Conservation (phyloP, 2,329 filamentous ascomycete species). For the Mariannaea sp. region DNA sequence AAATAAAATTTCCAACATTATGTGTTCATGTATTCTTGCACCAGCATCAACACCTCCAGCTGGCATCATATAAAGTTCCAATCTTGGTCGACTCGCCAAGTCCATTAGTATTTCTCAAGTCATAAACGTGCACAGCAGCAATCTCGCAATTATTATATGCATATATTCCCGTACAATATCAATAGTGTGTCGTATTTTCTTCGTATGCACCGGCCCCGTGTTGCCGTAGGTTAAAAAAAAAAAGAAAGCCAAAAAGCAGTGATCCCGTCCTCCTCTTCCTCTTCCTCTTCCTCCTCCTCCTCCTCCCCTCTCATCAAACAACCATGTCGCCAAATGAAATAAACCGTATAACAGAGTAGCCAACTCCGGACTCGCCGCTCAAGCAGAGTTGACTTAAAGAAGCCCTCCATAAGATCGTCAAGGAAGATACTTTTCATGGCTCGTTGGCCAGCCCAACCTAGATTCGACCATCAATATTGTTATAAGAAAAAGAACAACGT, state of each 20-base stretch:
- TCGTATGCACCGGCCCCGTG: slow-evolving; percentile 25
- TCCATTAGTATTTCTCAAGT: background rate
- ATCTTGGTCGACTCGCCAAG: background rate
- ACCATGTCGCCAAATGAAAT: slow-evolving; percentile 26
- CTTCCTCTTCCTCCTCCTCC: slow-evolving; percentile 6
- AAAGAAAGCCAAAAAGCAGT: slow-evolving; percentile 33
- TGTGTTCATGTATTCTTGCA: too few species aligned
- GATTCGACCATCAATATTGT: background rate
- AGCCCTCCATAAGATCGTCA: slow-evolving; percentile 23
- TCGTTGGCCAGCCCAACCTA: slow-evolving; percentile 4
- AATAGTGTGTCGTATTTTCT: slow-evolving; percentile 30
- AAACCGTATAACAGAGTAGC: slow-evolving; percentile 26
- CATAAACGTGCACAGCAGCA: slow-evolving; percentile 3
- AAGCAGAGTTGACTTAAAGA: slow-evolving; percentile 26
- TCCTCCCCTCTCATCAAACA: slow-evolving; percentile 13
- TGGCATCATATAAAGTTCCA: too few species aligned
- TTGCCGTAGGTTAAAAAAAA: slow-evolving; percentile 28
- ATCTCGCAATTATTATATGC: slow-evolving; percentile 16
- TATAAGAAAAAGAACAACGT: background rate
- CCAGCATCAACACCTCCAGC: too few species aligned
- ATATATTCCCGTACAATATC: slow-evolving; percentile 28
- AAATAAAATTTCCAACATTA: too few species aligned
- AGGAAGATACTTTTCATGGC: slow-evolving; percentile 15
- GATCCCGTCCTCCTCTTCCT: too few species aligned
- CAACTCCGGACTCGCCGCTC: slow-evolving; percentile 36